Percentiles rank a stretch among this genome's conserved stretches.
These are phyloP conservation scores for Bipolaris oryzae DNA, from an alignment of 2,329 filamentous ascomycete species.

Conservation along the genomic window DNA sequence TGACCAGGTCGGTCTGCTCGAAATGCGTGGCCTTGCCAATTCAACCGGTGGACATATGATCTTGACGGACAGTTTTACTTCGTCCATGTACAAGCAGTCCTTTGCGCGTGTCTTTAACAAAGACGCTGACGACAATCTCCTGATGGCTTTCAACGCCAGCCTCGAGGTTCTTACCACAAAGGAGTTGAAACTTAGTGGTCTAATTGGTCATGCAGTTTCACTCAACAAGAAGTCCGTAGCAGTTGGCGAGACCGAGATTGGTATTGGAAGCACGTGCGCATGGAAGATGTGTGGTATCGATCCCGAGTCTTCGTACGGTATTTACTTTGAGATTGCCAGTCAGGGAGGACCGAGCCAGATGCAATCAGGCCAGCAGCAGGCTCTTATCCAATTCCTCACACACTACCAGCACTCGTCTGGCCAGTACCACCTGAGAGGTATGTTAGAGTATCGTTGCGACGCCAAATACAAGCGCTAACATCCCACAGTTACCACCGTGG, in stretches of 20 bases:
- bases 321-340: constrained; percentile 97
- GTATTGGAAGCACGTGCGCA: constrained; percentile 96
- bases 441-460: neutral
- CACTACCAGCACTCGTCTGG: constrained; percentile 98
- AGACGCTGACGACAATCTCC: constrained; percentile 88
- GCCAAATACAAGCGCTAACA: constrained; percentile 16
- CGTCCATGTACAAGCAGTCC: constrained; percentile 99
- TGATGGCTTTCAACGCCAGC: constrained; percentile 98
- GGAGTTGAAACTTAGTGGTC: constrained; percentile 94
- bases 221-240: constrained; percentile 98
- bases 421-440: constrained; percentile 82
- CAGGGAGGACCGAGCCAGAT: constrained; percentile 86
- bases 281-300: constrained; percentile 99
- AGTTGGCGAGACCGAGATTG: constrained; percentile 96
- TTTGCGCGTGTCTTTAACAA: constrained; percentile 98
- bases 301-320: constrained; percentile 87
- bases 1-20: constrained; percentile 93
- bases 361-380: constrained; percentile 86
- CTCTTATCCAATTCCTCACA: constrained; percentile 96
- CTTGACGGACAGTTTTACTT: constrained; percentile 95
- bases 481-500: constrained; percentile 79
- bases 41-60: constrained; percentile 98
- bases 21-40: constrained; percentile 98
- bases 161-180: constrained; percentile 96
- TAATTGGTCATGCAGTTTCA: constrained; percentile 95